Evolutionary conservation across 208 protist genomes (phyloP).

Genomic region (Leptomonas pyrrhocoris): DNA sequence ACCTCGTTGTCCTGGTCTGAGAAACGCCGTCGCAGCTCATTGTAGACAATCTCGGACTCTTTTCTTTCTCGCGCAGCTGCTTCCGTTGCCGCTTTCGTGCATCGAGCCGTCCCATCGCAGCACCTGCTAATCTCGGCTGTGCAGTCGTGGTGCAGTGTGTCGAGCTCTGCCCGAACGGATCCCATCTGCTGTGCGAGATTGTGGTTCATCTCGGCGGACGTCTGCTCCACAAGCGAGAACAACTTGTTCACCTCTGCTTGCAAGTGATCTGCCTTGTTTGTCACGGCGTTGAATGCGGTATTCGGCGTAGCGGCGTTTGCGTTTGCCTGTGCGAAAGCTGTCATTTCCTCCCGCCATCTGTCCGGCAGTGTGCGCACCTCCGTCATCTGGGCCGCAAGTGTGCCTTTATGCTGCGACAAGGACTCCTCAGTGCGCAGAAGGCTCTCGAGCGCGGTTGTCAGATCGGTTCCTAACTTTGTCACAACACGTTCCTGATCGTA

Average conservation of each 20-base stretch:
- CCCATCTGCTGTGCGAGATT: background rate
- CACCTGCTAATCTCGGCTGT: background rate
- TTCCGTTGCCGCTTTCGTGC: background rate
- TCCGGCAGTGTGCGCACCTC: slow-evolving; percentile 11
- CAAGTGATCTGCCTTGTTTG: background rate
- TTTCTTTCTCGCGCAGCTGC: background rate
- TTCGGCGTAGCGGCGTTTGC: background rate
- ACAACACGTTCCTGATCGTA: slow-evolving; percentile 26
- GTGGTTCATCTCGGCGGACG: background rate
- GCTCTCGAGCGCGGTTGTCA: slow-evolving; percentile 38
- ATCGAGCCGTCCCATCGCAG: background rate
- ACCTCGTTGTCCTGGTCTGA: background rate
- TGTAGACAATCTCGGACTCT: background rate
- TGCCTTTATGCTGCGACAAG: slow-evolving; percentile 15
- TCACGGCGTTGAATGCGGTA: background rate
- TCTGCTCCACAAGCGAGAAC: background rate
- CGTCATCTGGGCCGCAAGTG: slow-evolving; percentile 6
- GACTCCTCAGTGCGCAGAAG: slow-evolving; percentile 28
- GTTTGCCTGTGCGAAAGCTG: background rate
- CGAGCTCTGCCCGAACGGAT: slow-evolving; percentile 5
- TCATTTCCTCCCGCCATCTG: background rate
- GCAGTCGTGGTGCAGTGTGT: slow-evolving; percentile 9
- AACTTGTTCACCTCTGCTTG: background rate
- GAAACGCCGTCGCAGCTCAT: slow-evolving; percentile 1
- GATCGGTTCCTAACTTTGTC: slow-evolving; percentile 33